Evolutionary conservation across 352 stramenopile genomes (phyloP).

Genomic region (Phytopythium kandeliae): DNA sequence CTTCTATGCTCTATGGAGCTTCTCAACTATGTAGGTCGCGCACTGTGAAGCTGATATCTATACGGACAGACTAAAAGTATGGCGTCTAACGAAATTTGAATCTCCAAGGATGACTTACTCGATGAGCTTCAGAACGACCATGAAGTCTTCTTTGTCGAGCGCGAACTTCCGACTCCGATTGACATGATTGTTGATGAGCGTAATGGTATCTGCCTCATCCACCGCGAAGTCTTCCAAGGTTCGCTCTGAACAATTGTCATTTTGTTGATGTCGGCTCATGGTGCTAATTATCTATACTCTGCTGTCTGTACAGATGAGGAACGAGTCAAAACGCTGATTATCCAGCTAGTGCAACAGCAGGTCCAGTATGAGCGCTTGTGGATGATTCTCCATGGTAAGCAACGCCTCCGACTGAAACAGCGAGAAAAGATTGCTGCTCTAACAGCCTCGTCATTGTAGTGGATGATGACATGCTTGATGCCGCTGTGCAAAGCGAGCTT

Average conservation of each 20-base stretch:
- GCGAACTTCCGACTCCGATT: conserved; percentile 43
- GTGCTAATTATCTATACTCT: not conserved
- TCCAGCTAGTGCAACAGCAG: conserved; percentile 50
- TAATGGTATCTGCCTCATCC: conserved; percentile 48
- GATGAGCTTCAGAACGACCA: conserved; percentile 57
- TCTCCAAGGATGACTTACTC: conserved; percentile 45
- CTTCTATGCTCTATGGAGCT: conserved; percentile 35
- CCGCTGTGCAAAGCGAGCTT: conserved; percentile 11
- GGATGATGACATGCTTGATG: not conserved
- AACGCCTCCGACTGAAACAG: not conserved
- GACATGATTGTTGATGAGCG: conserved; percentile 64
- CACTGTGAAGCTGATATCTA: too few relatives aligned
- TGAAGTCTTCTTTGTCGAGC: conserved; percentile 49
- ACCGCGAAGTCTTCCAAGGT: conserved; percentile 35
- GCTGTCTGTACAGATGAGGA: conserved; percentile 20
- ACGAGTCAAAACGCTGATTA: conserved; percentile 45
- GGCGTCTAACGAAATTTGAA: too few relatives aligned
- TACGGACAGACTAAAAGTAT: too few relatives aligned
- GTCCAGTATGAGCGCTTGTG: conserved; percentile 54
- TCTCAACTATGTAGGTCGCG: conserved; percentile 25
- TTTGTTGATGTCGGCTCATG: not conserved
- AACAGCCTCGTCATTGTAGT: not conserved
- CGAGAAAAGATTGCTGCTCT: not conserved
- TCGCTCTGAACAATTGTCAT: not conserved
- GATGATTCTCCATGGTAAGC: conserved; percentile 49